phyloP scores from a whole-genome alignment of 768 basidiomycete genomes.

The Tulasnella sp. region DNA sequence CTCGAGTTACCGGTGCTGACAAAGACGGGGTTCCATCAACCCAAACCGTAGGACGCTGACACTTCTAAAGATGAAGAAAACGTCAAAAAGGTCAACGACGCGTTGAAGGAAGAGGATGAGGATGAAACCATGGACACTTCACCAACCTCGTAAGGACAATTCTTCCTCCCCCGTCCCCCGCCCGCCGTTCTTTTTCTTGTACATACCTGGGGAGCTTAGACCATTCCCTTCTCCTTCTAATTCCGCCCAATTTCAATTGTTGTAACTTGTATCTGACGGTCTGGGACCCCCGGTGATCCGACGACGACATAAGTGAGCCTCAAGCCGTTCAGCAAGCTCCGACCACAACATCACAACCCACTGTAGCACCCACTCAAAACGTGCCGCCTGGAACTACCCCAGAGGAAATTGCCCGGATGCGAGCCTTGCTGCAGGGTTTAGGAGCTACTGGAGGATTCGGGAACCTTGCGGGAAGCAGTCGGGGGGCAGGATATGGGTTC shows the following conservation, averaged over 20 bases:
- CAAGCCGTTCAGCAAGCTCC: not conserved
- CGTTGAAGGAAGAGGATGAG: conserved; percentile 63
- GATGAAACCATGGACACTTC: conserved; percentile 5
- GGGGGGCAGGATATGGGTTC: not conserved
- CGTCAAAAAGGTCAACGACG: conserved; percentile 63
- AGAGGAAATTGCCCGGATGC: conserved; percentile 65
- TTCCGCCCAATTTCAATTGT: not conserved
- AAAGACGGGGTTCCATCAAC: not conserved
- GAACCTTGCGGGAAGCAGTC: conserved; percentile 2
- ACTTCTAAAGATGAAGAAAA: conserved; percentile 67
- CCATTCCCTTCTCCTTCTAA: not conserved
- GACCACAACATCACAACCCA: not conserved
- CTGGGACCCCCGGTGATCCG: not conserved
- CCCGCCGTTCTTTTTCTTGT: not conserved
- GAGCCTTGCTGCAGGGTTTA: conserved; percentile 51
- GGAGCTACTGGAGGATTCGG: conserved; percentile 32
- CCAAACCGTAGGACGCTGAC: conserved; percentile 56
- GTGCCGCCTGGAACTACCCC: conserved; percentile 35
- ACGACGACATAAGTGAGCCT: not conserved
- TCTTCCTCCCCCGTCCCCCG: too few relatives aligned
- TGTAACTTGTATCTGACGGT: not conserved
- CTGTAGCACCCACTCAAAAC: not conserved
- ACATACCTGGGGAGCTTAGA: not conserved
- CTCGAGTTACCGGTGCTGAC: not conserved
- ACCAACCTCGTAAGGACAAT: conserved; percentile 21